Percentiles rank a stretch among this genome's conserved stretches.
These are phyloP conservation scores for Linanthus parryae DNA, from an alignment of 148 eudicot species.

Conservation along the genomic window DNA sequence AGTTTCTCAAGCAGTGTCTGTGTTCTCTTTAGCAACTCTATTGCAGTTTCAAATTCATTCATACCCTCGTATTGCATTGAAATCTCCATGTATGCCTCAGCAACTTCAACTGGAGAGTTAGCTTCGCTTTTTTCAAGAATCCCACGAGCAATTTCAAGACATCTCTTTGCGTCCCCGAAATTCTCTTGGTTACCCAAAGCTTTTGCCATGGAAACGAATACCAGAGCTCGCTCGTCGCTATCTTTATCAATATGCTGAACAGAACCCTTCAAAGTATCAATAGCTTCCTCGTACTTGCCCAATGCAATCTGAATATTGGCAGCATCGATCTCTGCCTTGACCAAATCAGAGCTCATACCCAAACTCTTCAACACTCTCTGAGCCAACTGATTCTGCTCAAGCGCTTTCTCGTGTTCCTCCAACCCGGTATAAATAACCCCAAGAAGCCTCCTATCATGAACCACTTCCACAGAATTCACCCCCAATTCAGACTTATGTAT, in stretches of 20 bases:
- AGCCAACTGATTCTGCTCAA: slow-evolving; percentile 70
- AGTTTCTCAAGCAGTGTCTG: slow-evolving; percentile 58
- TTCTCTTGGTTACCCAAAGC: slow-evolving; percentile 75
- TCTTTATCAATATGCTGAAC: slow-evolving; percentile 68
- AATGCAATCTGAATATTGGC: slow-evolving; percentile 89
- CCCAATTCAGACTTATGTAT: slow-evolving; percentile 57
- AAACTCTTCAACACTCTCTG: slow-evolving; percentile 72
- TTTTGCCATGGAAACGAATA: slow-evolving; percentile 76
- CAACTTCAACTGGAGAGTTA: slow-evolving; percentile 46
- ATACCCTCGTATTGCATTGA: slow-evolving; percentile 84
- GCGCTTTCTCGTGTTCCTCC: slow-evolving; percentile 79
- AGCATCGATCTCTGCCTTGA: slow-evolving; percentile 82
- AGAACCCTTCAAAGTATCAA: slow-evolving; percentile 50
- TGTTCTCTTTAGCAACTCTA: slow-evolving; percentile 60
- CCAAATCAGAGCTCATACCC: slow-evolving; percentile 66
- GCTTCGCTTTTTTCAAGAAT: slow-evolving; percentile 60
- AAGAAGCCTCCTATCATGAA: slow-evolving; percentile 74
- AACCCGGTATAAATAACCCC: slow-evolving; percentile 87
- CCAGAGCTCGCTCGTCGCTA: slow-evolving; percentile 65
- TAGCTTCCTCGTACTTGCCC: slow-evolving; percentile 64
- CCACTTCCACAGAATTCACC: slow-evolving; percentile 82
- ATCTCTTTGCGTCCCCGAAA: slow-evolving; percentile 63
- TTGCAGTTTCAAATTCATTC: slow-evolving; percentile 84
- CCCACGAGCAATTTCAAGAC: slow-evolving; percentile 64
- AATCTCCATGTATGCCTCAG: slow-evolving; percentile 81